phyloP scores from a whole-genome alignment of 1,284 basidiomycete genomes.

The Flammula alnicola region DNA sequence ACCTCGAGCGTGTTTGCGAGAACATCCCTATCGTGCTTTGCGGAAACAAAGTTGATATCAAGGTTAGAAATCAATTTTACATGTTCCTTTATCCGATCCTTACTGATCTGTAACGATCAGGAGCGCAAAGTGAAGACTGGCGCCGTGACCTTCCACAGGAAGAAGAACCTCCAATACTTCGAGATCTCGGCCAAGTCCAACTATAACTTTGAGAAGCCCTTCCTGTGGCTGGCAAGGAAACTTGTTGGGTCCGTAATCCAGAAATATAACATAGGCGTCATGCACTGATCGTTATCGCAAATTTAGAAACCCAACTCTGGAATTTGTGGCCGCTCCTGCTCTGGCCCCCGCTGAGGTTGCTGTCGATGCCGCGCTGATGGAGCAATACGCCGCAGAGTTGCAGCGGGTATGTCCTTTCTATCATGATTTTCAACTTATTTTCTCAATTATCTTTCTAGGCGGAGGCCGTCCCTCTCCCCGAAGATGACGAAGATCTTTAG shows the following conservation, averaged over 20 bases:
- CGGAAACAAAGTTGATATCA: conserved; percentile 99
- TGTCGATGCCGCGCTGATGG: conserved; percentile 84
- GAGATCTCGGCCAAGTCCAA: conserved; percentile 99
- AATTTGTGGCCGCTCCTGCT: conserved; percentile 97
- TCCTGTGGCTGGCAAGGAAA: conserved; percentile 99
- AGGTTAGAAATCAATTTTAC: conserved; percentile 58
- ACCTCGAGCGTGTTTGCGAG: conserved; percentile 99
- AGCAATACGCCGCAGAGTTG: conserved; percentile 85
- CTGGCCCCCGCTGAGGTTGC: conserved; percentile 93
- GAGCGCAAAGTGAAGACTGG: conserved; percentile 99
- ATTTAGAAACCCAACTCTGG: conserved; percentile 81
- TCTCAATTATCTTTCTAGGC: conserved; percentile 49
- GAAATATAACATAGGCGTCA: background rate
- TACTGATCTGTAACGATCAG: conserved; percentile 46
- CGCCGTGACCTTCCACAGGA: conserved; percentile 98
- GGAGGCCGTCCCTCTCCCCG: conserved; percentile 75
- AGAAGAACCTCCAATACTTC: conserved; percentile 99
- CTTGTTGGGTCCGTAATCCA: conserved; percentile 81
- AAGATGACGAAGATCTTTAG: conserved; percentile 79
- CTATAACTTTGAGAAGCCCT: conserved; percentile 99
- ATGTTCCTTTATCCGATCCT: conserved; percentile 1
- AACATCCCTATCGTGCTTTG: conserved; percentile 99
- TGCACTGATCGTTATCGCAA: conserved; percentile 14
- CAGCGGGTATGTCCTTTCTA: conserved; percentile 50
- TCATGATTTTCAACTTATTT: background rate